phyloP scores from a whole-genome alignment of 345 rosid species.

The Heritiera littoralis region DNA sequence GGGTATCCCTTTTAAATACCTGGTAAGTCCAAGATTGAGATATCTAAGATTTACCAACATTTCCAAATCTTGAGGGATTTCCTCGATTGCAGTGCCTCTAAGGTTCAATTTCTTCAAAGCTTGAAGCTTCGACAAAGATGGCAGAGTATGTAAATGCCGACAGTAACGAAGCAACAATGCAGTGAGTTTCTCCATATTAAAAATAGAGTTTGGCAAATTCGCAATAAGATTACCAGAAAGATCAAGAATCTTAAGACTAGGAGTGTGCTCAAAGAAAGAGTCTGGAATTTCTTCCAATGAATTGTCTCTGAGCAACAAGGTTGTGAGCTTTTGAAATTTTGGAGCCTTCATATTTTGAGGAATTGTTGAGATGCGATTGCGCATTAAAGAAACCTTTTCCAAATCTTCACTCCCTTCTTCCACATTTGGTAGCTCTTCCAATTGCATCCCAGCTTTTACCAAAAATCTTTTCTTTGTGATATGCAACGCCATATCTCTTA shows the following conservation, averaged over 20 bases:
- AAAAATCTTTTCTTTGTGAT: neutral
- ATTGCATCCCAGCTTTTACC: constrained; percentile 22
- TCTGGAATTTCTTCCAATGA: neutral
- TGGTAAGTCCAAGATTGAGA: constrained; percentile 6
- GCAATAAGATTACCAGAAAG: neutral
- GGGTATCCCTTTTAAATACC: neutral
- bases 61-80: constrained; percentile 26
- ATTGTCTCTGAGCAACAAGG: neutral
- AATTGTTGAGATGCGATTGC: neutral
- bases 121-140: constrained; percentile 10
- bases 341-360: neutral
- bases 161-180: neutral
- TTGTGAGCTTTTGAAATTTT: constrained; percentile 4
- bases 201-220: constrained; percentile 12
- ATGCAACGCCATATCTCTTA: constrained; percentile 28
- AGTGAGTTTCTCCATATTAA: constrained; percentile 2
- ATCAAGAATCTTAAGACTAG: constrained; percentile 27
- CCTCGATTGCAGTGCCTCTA: neutral
- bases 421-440: constrained; percentile 10
- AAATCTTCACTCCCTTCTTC: neutral
- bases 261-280: neutral
- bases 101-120: neutral
- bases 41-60: constrained; percentile 17
- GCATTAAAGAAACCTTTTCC: neutral
- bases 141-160: rapidly evolving